Percentiles rank a stretch among this genome's conserved stretches.
These are phyloP conservation scores for Coccomyxa subellipsoidea DNA, from an alignment of 163 green algal species.

Conservation along the genomic window DNA sequence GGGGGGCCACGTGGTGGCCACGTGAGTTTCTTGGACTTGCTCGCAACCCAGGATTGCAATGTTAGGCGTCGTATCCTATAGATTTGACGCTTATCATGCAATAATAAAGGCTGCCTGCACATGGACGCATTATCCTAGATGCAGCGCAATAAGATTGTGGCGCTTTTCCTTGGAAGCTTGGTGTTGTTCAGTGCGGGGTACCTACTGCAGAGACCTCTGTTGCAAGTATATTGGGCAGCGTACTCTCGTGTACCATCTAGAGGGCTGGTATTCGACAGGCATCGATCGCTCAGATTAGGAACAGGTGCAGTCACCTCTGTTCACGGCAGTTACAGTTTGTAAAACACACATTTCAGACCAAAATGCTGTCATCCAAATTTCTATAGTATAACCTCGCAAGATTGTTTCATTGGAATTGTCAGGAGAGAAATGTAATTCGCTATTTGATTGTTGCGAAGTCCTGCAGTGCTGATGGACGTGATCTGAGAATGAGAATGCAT, in stretches of 20 bases:
- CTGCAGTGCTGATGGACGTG: too few species aligned
- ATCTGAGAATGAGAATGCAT: too few species aligned
- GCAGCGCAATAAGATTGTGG: background rate
- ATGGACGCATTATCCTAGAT: background rate
- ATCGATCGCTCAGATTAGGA: background rate
- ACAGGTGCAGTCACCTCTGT: background rate
- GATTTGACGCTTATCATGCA: background rate
- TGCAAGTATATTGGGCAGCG: conserved; percentile 4
- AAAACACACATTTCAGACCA: background rate
- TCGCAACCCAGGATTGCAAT: too few species aligned
- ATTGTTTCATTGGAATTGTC: too few species aligned
- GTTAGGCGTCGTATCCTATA: background rate
- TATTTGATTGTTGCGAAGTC: too few species aligned
- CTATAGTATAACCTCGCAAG: too few species aligned
- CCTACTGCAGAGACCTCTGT: background rate
- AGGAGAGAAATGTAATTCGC: too few species aligned
- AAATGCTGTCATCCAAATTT: too few species aligned
- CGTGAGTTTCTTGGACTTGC: background rate
- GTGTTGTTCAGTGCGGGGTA: background rate
- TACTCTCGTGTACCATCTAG: background rate
- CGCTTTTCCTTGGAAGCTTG: background rate
- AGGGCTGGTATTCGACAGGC: background rate
- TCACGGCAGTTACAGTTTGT: background rate
- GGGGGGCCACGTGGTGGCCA: background rate
- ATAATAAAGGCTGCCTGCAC: background rate